These are phyloP conservation scores for Coffea eugenioides DNA, from an alignment of 257 asterid species.

Conservation along the genomic window DNA sequence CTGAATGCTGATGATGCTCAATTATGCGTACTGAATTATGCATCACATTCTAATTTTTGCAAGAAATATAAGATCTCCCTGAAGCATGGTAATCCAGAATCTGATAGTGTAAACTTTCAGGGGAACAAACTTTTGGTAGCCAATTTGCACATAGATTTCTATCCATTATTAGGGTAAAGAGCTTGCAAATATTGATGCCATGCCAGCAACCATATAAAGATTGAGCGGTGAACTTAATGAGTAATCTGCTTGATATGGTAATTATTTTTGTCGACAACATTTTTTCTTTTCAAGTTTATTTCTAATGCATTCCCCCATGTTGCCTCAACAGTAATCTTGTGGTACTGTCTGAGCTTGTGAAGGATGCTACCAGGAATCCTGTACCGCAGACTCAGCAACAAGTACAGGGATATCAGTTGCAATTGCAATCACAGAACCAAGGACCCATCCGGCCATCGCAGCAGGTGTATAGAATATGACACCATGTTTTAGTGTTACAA, in stretches of 20 bases:
- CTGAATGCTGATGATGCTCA: background rate
- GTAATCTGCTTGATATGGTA: background rate
- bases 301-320: constrained; percentile 25
- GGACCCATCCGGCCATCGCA: constrained; percentile 64
- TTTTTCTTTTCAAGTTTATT: background rate
- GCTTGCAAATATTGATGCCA: background rate
- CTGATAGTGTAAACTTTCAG: background rate
- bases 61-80: background rate
- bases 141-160: background rate
- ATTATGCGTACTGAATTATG: too few relatives aligned
- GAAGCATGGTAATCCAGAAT: background rate
- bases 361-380: constrained; percentile 60
- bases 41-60: background rate
- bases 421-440: constrained; percentile 62
- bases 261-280: background rate
- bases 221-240: background rate
- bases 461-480: constrained; percentile 40
- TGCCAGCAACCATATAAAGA: background rate
- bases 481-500: constrained; percentile 13
- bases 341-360: constrained; percentile 68
- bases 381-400: constrained; percentile 69
- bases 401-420: constrained; percentile 61
- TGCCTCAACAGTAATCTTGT: constrained; percentile 73
- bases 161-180: background rate
- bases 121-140: background rate